A percentile compares a stretch with the other conserved stretches of the same genome.
These are phyloP conservation scores for Aphanomyces astaci DNA, from an alignment of 352 stramenopile genomes.

Conservation along the genomic window DNA sequence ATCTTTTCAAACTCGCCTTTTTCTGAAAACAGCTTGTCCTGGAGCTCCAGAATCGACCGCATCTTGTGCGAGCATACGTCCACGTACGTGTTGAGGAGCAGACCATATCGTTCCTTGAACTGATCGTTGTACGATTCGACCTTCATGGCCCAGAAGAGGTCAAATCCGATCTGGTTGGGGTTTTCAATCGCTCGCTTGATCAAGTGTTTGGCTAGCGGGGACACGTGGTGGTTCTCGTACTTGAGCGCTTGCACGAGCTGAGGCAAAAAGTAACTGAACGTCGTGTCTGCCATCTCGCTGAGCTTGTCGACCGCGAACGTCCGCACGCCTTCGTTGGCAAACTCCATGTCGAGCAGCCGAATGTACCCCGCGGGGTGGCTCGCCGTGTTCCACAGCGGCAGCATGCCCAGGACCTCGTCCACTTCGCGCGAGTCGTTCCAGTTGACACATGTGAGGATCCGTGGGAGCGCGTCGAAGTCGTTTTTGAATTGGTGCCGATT, in stretches of 20 bases:
- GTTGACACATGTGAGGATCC: constrained; percentile 76
- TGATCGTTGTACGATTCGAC: constrained; percentile 79
- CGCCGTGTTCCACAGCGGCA: constrained; percentile 58
- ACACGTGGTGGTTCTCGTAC: constrained; percentile 83
- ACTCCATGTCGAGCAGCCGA: constrained; percentile 74
- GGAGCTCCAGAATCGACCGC: constrained; percentile 86
- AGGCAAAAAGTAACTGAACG: constrained; percentile 83
- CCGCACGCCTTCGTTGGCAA: constrained; percentile 64
- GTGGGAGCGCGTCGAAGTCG: constrained; percentile 54
- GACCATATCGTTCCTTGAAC: constrained; percentile 72
- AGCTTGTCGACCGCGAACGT: constrained; percentile 73
- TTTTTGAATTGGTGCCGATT: constrained; percentile 77
- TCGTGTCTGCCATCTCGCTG: constrained; percentile 76
- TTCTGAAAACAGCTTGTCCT: constrained; percentile 77
- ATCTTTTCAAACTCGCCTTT: constrained; percentile 75
- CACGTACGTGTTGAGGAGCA: constrained; percentile 76
- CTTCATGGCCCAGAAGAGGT: constrained; percentile 88
- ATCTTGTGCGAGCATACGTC: constrained; percentile 87
- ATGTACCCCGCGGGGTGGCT: constrained; percentile 75
- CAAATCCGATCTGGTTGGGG: constrained; percentile 84
- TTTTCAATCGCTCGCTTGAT: constrained; percentile 86
- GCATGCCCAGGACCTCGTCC: constrained; percentile 56
- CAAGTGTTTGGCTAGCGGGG: constrained; percentile 59
- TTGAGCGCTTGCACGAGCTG: constrained; percentile 87
- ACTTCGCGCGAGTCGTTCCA: constrained; percentile 69